These are phyloP conservation scores for Suillus subaureus DNA, from an alignment of 768 basidiomycete species.

Conservation along the genomic window DNA sequence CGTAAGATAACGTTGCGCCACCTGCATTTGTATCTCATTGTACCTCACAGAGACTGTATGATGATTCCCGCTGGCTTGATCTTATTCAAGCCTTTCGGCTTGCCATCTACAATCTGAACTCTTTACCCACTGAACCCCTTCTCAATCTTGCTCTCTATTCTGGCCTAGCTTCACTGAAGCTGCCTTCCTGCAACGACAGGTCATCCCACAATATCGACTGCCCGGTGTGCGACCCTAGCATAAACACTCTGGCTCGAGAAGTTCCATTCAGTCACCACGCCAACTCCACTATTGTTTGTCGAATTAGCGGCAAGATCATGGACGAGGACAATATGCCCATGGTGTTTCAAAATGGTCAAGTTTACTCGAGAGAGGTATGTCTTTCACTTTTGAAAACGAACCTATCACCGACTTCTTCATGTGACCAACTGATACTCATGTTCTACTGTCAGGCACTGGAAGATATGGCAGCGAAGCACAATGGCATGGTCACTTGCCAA, in stretches of 20 bases:
- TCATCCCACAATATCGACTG: constrained; percentile 79
- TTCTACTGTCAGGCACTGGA: constrained; percentile 64
- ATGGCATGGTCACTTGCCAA: constrained; percentile 84
- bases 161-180: constrained; percentile 87
- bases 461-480: constrained; percentile 83
- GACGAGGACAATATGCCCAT: constrained; percentile 92
- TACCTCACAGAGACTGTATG: constrained; percentile 73
- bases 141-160: constrained; percentile 89
- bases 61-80: constrained; percentile 71
- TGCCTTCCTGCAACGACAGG: constrained; percentile 77
- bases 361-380: constrained; percentile 90
- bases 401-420: constrained; percentile 10
- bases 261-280: constrained; percentile 93
- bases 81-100: constrained; percentile 80
- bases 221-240: constrained; percentile 82
- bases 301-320: constrained; percentile 91
- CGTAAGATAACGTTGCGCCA: constrained; percentile 43
- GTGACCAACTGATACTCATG: constrained; percentile 16
- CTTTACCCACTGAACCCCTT: constrained; percentile 84
- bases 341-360: constrained; percentile 88
- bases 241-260: constrained; percentile 77
- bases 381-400: not conserved
- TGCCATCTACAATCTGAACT: constrained; percentile 86
- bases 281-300: constrained; percentile 94
- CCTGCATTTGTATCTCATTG: constrained; percentile 6